Conservation (phyloP, 768 basidiomycete species). For the Mycena albidolilacea region DNA sequence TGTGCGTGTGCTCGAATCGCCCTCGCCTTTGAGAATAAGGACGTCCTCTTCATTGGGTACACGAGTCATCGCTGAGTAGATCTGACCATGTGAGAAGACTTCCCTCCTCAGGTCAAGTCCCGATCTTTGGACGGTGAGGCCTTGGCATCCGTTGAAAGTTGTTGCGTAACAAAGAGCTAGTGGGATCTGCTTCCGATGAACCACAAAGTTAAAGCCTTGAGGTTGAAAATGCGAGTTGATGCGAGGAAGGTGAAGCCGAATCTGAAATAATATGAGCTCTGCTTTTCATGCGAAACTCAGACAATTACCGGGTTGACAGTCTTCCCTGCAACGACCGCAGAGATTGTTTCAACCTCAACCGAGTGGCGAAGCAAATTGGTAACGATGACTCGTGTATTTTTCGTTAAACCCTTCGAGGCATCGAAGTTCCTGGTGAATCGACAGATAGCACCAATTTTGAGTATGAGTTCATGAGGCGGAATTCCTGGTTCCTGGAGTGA, state of each 20-base stretch:
- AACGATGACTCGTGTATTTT: not conserved
- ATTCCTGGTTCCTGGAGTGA: not conserved
- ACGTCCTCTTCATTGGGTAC: no score
- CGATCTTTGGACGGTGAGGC: not conserved
- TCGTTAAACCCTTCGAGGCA: not conserved
- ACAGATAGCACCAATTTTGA: not conserved
- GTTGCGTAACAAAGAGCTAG: not conserved
- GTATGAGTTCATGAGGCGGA: not conserved
- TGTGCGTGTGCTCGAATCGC: no score
- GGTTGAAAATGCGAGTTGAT: not conserved
- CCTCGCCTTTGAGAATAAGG: no score
- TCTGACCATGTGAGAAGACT: no score
- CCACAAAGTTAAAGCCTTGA: not conserved
- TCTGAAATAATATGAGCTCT: not conserved
- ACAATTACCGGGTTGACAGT: no score
- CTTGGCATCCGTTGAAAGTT: not conserved
- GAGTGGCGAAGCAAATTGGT: not conserved
- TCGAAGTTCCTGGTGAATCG: not conserved
- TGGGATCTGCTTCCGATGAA: no score
- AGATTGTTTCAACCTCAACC: no score
- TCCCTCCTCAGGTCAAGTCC: not conserved
- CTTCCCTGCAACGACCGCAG: no score
- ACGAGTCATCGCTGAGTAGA: no score
- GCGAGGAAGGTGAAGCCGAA: not conserved
- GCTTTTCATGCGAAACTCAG: no score